Base-by-base conservation (phyloP, 768 basidiomycete species). In the Suillus weaverae region DNA sequence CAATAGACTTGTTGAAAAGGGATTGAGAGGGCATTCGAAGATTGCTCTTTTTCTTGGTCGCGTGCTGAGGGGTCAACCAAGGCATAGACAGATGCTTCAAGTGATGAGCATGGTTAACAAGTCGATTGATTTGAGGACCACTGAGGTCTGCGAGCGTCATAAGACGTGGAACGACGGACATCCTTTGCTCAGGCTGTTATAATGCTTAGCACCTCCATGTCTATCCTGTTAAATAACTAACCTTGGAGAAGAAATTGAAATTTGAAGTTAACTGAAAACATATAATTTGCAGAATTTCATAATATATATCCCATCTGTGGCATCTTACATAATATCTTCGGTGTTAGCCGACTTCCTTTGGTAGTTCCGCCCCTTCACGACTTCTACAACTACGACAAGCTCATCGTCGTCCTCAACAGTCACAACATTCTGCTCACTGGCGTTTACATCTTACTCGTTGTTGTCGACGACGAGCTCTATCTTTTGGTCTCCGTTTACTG, bases 131-230 rank as follows among this genome's bases (percentile, higher is more conserved):
- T 73, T 97, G 91, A 2, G 83, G 82, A 16, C 84, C 87, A 39
- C 85, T 83, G 22, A 98, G 85, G 80, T 98, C 96, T 4, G 95
- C 97, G 69, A 97, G 82, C 10, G 93, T 92, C 84, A 96, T 85
- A 2, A 97, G 81, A 76, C 92, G 92, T 0, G 91, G 93, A 61
- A 81, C 75, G 9, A 69, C 71, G 18, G 71, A 62, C 75, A 76
- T 76, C 11, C 43, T 53, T 32, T 18, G 4, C 26, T 26, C 26
- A 26, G 26, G 26, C 50, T 50, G 26, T 10, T 30, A 16, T 33
- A 11, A 54, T 33, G 53, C 5, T 33, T 6, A 33, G 32, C 18
- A 20, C 18, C 18, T 32, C 30, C 3, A 20, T 20, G 32, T 53
- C 30, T 26, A 26, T 26, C 7, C 20, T 13, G 10, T 20, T 54